Base-by-base conservation (phyloP, 768 basidiomycete species). In the Lactifluus piperatus region DNA sequence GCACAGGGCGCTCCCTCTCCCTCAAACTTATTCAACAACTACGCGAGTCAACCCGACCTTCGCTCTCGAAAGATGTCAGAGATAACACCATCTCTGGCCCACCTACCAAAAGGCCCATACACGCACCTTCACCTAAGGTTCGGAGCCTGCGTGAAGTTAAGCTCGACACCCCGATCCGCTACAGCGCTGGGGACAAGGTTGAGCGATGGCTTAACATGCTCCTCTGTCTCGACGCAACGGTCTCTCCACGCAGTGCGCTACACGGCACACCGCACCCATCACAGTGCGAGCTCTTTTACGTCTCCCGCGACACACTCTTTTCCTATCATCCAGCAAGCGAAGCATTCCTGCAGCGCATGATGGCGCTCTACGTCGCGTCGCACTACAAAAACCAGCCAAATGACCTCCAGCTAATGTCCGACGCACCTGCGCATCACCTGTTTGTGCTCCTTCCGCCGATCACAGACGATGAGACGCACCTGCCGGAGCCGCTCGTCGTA, bases 311-410 rank as follows among this genome's bases (percentile, higher is more conserved):
- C 70, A 97, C 97, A 0, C 77, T 98, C 30, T 99, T 99, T 79
- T 92, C 89, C 64, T 98, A 87, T 74, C 94, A 99, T 69, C 92
- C 94, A 3, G 97, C 94, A 8, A 91, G 88, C n/a, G 97, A 99
- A 71, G 79, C 91, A 32, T 99, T 99, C 77, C 80, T 99, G 29
- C 97, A 99, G 72, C 83, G 94, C 36, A 94, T 98, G 88, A 97
- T 97, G 94, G 86, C 91, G 18, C 79, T 98, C 1, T 99, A 97
- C 71, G 95, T 98, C 52, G 91, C 97, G 1, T 89, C 88, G 51
- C 97, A 99, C 70, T 99, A 99, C 77, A 99, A 99, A 74, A 99
- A 98, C 72, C 91, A 94, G 68, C 97, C 97, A 20, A 98, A 99
- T 69, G 97, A 99, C 70, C 79, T 99, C n/a, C 95, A 98, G 71